A percentile compares a stretch with the other conserved stretches of the same genome.
These are phyloP conservation scores for Irpex rosettiformis DNA, from an alignment of 1,284 basidiomycete genomes.

Conservation along the genomic window DNA sequence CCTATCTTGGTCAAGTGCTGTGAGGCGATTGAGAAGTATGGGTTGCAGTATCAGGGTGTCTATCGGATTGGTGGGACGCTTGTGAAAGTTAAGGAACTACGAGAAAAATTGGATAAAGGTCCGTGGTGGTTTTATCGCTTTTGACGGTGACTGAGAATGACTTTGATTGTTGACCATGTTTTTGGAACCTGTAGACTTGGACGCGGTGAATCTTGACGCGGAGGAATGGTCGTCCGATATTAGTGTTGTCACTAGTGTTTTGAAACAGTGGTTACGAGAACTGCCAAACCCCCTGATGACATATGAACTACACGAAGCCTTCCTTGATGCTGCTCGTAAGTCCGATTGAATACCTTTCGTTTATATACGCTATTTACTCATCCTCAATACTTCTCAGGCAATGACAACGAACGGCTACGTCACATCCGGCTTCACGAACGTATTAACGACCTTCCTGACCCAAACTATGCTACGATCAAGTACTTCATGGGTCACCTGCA, in stretches of 20 bases:
- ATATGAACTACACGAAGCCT: conserved; percentile 79
- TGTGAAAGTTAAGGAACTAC: conserved; percentile 83
- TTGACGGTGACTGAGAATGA: too few relatives aligned
- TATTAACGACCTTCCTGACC: conserved; percentile 96
- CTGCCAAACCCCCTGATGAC: conserved; percentile 94
- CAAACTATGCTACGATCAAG: conserved; percentile 97
- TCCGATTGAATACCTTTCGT: conserved; percentile 15
- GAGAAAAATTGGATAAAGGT: conserved; percentile 87
- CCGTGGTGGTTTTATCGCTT: conserved; percentile 21
- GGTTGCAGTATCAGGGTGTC: conserved; percentile 84
- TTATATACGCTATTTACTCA: background rate
- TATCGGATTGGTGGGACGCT: conserved; percentile 93
- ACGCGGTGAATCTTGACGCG: conserved; percentile 81
- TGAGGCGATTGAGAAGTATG: conserved; percentile 87
- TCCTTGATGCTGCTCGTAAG: conserved; percentile 94
- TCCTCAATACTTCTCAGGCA: conserved; percentile 60
- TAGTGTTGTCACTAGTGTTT: conserved; percentile 90
- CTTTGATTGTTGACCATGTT: conserved; percentile 1
- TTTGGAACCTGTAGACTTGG: conserved; percentile 58
- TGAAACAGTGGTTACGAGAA: conserved; percentile 97
- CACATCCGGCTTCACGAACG: conserved; percentile 96
- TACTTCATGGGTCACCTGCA: conserved; percentile 94
- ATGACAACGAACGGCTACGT: conserved; percentile 89
- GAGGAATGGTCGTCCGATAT: conserved; percentile 92
- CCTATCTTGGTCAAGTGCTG: conserved; percentile 88